phyloP scores from a whole-genome alignment of 371 early-diverging fungal genomes.

The Circinella umbellata region DNA sequence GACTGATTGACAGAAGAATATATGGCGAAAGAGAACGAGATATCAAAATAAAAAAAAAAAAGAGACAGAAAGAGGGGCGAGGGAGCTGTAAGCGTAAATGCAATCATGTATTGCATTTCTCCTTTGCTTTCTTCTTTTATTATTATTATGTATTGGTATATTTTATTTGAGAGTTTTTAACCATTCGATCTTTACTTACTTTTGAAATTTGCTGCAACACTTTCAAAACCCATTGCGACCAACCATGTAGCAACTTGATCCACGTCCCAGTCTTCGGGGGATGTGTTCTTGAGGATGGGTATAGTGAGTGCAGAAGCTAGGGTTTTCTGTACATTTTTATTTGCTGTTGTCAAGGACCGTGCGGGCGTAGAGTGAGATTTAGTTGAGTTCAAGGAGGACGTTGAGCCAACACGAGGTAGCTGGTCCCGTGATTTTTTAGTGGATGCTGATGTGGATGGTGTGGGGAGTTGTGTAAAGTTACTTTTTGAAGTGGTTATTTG shows the following conservation, averaged over 20 bases:
- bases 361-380: slow-evolving; percentile 16
- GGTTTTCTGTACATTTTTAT: slow-evolving; percentile 18
- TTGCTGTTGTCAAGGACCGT: slow-evolving; percentile 17
- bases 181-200: slow-evolving; percentile 32
- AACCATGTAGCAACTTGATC: slow-evolving; percentile 44
- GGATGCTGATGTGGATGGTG: slow-evolving; percentile 12
- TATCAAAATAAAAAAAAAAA: no score
- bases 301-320: slow-evolving; percentile 17
- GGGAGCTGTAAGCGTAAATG: neutral
- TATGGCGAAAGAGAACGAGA: neutral
- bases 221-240: slow-evolving; percentile 52
- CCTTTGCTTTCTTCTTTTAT: slow-evolving; percentile 5
- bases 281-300: slow-evolving; percentile 18
- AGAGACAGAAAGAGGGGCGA: neutral
- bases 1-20: no score
- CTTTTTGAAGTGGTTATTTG: slow-evolving; percentile 1
- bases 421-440: slow-evolving; percentile 20
- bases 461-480: slow-evolving; percentile 10
- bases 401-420: slow-evolving; percentile 17
- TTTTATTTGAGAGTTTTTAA: no score
- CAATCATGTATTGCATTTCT: neutral
- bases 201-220: slow-evolving; percentile 51
- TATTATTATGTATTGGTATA: neutral
- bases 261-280: slow-evolving; percentile 37
- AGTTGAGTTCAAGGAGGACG: slow-evolving; percentile 24